A percentile compares a stretch with the other conserved stretches of the same genome.
These are phyloP conservation scores for Adansonia digitata DNA, from an alignment of 345 rosid genomes.

Conservation along the genomic window DNA sequence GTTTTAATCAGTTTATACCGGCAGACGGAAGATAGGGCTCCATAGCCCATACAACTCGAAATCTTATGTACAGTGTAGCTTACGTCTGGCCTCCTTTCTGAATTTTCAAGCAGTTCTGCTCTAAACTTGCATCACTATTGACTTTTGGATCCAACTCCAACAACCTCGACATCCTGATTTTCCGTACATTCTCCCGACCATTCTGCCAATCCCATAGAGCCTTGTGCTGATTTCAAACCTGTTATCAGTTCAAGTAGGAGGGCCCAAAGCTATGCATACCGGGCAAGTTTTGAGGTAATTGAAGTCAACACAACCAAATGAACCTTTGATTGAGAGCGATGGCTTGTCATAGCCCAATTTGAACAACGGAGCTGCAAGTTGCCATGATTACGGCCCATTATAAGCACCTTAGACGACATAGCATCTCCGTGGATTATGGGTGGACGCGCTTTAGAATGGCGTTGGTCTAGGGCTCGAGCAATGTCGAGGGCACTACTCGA, in stretches of 20 bases:
- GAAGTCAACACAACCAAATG: conserved; percentile 30
- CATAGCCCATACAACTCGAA: conserved; percentile 13
- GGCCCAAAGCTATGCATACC: conserved; percentile 36
- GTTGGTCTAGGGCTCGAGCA: conserved; percentile 42
- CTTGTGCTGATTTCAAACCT: conserved; percentile 33
- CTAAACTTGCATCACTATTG: conserved; percentile 21
- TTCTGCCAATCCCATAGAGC: conserved; percentile 27
- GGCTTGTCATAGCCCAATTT: conserved; percentile 27
- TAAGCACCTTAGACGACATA: conserved; percentile 49
- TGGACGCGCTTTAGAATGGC: too few relatives aligned
- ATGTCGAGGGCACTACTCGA: conserved; percentile 39
- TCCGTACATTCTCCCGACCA: conserved; percentile 16
- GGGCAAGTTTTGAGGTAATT: conserved; percentile 33
- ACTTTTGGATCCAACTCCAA: conserved; percentile 40
- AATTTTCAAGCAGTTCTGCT: conserved; percentile 26
- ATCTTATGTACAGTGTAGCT: conserved; percentile 19
- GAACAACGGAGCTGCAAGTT: conserved; percentile 33
- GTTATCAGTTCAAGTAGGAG: conserved; percentile 36
- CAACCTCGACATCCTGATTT: conserved; percentile 10
- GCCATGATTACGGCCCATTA: conserved; percentile 29
- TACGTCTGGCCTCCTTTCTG: conserved; percentile 38
- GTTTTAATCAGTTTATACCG: conserved; percentile 6
- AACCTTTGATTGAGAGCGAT: conserved; percentile 28
- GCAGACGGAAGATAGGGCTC: conserved; percentile 11
- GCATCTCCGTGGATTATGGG: conserved; percentile 53